Conservation (phyloP, 352 stramenopile genomes). For the Phytopythium sindhum region DNA sequence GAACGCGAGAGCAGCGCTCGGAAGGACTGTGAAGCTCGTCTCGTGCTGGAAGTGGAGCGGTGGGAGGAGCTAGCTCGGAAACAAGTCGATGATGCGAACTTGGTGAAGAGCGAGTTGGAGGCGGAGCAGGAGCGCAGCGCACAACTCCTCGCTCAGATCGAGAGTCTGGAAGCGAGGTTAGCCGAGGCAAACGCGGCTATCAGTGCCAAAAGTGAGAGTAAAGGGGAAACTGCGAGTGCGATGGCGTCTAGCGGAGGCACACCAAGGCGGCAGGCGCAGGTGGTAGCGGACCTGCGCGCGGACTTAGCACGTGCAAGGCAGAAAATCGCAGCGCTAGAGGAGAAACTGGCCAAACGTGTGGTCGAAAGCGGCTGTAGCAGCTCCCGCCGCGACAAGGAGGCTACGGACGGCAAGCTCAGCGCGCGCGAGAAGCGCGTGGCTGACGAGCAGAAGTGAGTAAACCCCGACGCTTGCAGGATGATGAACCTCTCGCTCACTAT, state of each 20-base stretch:
- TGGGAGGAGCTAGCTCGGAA: conserved; percentile 9
- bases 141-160: conserved; percentile 5
- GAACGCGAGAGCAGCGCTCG: background rate
- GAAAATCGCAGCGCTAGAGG: conserved; percentile 44
- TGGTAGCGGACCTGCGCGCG: conserved; percentile 21
- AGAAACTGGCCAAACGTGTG: conserved; percentile 25
- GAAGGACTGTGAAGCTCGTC: conserved; percentile 8
- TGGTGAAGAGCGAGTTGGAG: conserved; percentile 12
- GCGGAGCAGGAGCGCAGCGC: conserved; percentile 11
- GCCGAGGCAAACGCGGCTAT: conserved; percentile 10
- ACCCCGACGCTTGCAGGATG: background rate
- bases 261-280: conserved; percentile 1
- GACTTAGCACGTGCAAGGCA: conserved; percentile 56
- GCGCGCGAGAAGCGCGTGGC: conserved; percentile 27
- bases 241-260: conserved; percentile 3
- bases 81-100: conserved; percentile 5
- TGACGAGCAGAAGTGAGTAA: conserved; percentile 50
- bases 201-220: conserved; percentile 5
- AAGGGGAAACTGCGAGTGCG: conserved; percentile 9
- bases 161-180: background rate
- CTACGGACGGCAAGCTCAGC: conserved; percentile 7
- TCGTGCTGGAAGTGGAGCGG: conserved; percentile 1
- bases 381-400: background rate
- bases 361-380: background rate
- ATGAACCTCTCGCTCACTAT: background rate